Percentiles rank a stretch among this genome's conserved stretches.
Conservation (phyloP, 129 eudicot species). For the Centrapalus pauciflorus region DNA sequence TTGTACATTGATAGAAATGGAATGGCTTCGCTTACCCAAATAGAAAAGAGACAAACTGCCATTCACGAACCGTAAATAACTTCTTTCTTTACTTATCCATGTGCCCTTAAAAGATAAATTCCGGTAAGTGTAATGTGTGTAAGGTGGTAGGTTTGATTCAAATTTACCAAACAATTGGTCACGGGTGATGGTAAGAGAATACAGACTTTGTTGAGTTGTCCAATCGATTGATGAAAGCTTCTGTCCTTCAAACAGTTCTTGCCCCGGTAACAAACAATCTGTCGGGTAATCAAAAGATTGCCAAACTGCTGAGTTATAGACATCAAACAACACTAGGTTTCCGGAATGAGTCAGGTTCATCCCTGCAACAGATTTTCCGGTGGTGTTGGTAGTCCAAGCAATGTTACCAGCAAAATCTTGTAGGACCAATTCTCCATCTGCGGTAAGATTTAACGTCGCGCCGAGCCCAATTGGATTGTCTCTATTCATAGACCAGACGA, state of each 20-base stretch:
- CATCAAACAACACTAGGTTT: constrained; percentile 16
- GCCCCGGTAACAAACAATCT: constrained; percentile 26
- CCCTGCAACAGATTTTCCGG: background rate
- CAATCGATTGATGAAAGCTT: background rate
- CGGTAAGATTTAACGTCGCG: constrained; percentile 9
- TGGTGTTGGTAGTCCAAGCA: constrained; percentile 24
- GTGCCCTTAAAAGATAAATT: background rate
- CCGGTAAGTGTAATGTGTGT: background rate
- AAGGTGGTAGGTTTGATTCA: constrained; percentile 13
- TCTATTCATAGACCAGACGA: constrained; percentile 25
- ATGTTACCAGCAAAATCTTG: constrained; percentile 16
- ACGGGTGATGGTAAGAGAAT: background rate
- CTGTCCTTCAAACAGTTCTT: constrained; percentile 1
- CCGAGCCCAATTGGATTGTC: background rate
- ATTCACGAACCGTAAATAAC: constrained; percentile 16
- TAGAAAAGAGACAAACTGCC: constrained; percentile 13
- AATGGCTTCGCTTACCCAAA: constrained; percentile 11
- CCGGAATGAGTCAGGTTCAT: constrained; percentile 7
- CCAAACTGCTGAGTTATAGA: constrained; percentile 9
- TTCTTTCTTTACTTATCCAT: background rate
- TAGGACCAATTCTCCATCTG: constrained; percentile 10
- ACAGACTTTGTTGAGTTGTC: background rate
- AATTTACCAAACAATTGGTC: background rate
- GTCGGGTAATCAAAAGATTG: constrained; percentile 34
- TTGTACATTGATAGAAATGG: constrained; percentile 12